Evolutionary conservation across 768 basidiomycete species (phyloP).

Genomic region (Russula sp.): DNA sequence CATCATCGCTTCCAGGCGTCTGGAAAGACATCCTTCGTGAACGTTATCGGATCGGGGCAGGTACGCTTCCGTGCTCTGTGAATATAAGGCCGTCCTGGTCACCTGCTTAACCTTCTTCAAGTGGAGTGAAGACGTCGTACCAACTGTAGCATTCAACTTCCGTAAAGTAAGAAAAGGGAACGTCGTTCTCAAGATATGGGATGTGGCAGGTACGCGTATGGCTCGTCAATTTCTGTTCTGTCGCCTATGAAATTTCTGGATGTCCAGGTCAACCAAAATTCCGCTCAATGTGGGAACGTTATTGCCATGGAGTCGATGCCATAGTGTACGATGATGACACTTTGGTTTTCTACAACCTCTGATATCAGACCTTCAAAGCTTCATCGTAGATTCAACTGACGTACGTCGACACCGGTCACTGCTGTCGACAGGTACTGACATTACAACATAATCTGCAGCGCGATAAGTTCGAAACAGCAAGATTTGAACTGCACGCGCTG

Average conservation of each 20-base stretch:
- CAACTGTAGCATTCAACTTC: slow-evolving; percentile 92
- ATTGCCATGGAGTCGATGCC: slow-evolving; percentile 90
- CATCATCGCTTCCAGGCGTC: slow-evolving; percentile 58
- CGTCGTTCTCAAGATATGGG: slow-evolving; percentile 91
- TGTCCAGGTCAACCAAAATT: slow-evolving; percentile 82
- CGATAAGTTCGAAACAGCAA: slow-evolving; percentile 78
- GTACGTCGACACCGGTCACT: slow-evolving; percentile 44
- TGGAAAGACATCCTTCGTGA: slow-evolving; percentile 93
- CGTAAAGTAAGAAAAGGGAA: slow-evolving; percentile 86
- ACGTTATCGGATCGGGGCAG: slow-evolving; percentile 85
- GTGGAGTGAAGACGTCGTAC: slow-evolving; percentile 97
- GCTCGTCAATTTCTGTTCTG: neutral
- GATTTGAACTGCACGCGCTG: slow-evolving; percentile 81
- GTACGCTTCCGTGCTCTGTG: slow-evolving; percentile 37
- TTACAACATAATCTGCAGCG: slow-evolving; percentile 43
- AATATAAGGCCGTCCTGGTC: neutral
- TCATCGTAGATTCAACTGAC: slow-evolving; percentile 90
- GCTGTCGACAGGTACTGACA: slow-evolving; percentile 4
- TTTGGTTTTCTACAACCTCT: neutral
- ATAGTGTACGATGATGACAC: slow-evolving; percentile 60
- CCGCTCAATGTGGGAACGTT: slow-evolving; percentile 93
- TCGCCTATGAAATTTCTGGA: slow-evolving; percentile 7
- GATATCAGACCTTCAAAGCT: slow-evolving; percentile 46
- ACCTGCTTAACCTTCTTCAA: slow-evolving; percentile 34
- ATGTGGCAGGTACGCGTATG: slow-evolving; percentile 71